Conservation (phyloP, 169 alveolate genomes). For the Babesia ovis region DNA sequence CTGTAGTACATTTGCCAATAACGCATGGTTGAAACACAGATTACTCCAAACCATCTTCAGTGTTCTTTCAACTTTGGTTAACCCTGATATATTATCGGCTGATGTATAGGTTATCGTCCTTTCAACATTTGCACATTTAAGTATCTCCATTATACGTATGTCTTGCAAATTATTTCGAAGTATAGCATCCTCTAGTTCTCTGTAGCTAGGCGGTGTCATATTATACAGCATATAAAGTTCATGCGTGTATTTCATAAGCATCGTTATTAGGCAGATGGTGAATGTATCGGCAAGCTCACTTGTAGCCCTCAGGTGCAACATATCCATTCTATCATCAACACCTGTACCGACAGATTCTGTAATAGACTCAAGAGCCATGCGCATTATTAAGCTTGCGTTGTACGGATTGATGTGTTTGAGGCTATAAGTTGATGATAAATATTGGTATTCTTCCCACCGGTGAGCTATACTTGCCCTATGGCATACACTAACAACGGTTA, state of each 20-base stretch:
- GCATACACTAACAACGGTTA: constrained; percentile 6
- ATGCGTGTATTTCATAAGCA: not conserved
- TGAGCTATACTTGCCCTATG: constrained; percentile 3
- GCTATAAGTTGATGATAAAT: not conserved
- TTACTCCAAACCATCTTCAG: not conserved
- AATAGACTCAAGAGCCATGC: not conserved
- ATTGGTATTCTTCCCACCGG: constrained; percentile 3
- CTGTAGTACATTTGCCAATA: not conserved
- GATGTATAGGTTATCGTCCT: not conserved
- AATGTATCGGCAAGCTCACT: not conserved
- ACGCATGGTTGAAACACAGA: not conserved
- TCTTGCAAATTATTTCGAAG: not conserved
- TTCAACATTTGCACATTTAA: not conserved
- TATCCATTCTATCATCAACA: not conserved
- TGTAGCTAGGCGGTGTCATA: not conserved
- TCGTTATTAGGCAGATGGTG: not conserved
- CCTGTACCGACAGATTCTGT: not conserved
- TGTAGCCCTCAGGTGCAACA: constrained; percentile 1
- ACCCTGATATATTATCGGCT: not conserved
- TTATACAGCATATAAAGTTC: not conserved
- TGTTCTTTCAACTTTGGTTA: not conserved
- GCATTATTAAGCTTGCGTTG: not conserved
- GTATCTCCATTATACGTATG: not conserved
- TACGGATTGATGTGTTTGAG: not conserved
- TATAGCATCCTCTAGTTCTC: not conserved